Percentiles rank a stretch among this genome's conserved stretches.
Conservation (phyloP, 441 rosid genomes). For the Melastoma candidum region DNA sequence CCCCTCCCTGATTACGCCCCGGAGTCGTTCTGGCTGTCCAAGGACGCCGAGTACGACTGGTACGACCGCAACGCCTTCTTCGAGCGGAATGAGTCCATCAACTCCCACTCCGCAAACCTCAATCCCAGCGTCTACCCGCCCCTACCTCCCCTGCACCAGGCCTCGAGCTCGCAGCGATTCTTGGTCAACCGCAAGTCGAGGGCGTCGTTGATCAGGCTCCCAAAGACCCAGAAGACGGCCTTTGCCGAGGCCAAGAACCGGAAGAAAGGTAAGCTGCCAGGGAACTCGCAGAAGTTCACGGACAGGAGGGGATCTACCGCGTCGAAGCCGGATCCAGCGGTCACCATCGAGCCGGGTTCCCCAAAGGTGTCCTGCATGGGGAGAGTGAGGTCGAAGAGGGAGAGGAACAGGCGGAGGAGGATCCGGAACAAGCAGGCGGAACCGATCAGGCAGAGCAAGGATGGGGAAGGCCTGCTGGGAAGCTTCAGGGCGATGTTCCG, state of each 20-base stretch:
- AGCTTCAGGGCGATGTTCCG: constrained; percentile 10
- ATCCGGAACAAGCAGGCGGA: not conserved
- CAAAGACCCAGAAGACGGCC: constrained; percentile 13
- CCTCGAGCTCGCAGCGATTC: constrained; percentile 11
- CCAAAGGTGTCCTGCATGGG: constrained; percentile 76
- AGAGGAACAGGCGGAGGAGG: constrained; percentile 5
- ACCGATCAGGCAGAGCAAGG: constrained; percentile 46
- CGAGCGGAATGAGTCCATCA: too few species aligned
- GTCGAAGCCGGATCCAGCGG: constrained; percentile 1
- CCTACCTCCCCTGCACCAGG: not conserved
- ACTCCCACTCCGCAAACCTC: too few species aligned
- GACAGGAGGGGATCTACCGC: constrained; percentile 2
- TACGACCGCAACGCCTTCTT: too few species aligned
- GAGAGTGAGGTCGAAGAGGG: constrained; percentile 10
- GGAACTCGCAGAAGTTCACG: constrained; percentile 10
- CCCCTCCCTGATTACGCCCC: too few species aligned
- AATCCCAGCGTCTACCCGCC: too few species aligned
- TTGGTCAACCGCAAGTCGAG: constrained; percentile 10
- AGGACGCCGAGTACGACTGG: too few species aligned
- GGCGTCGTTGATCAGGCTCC: constrained; percentile 16
- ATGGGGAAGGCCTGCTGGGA: constrained; percentile 5
- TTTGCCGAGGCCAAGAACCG: constrained; percentile 9
- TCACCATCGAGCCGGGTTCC: too few species aligned
- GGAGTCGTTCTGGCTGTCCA: too few species aligned
- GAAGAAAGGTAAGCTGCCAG: constrained; percentile 2